A percentile compares a stretch with the other conserved stretches of the same genome.
These are phyloP conservation scores for Bryoerythrophyllum caledonicum DNA, from an alignment of 225 moss, liverwort and hornwort species.

Conservation along the genomic window DNA sequence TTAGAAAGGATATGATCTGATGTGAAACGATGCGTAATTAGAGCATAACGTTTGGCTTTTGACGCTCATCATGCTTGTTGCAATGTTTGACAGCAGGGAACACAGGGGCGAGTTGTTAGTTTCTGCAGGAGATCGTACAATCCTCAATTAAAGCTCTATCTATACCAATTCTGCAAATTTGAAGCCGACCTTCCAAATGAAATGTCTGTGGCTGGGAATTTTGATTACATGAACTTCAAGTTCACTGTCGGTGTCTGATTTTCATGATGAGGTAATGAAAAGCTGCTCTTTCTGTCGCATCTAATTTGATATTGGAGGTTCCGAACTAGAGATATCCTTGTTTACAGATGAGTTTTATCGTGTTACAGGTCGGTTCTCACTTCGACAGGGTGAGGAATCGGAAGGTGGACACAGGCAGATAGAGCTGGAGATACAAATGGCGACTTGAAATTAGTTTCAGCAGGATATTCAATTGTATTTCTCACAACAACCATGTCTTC, in stretches of 20 bases:
- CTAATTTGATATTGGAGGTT: not conserved
- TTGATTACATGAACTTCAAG: not conserved
- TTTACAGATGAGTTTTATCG: slow-evolving; percentile 7
- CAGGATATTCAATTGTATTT: not conserved
- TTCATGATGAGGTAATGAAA: not conserved
- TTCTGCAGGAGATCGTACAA: slow-evolving; percentile 40
- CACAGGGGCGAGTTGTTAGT: slow-evolving; percentile 56
- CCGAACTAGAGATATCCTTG: not conserved
- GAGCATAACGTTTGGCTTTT: not conserved
- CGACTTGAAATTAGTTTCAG: too few species aligned
- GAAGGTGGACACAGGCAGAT: slow-evolving; percentile 5
- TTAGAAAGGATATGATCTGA: not conserved
- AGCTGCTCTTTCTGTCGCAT: slow-evolving; percentile 1
- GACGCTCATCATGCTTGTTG: slow-evolving; percentile 12
- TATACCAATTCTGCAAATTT: slow-evolving; percentile 17
- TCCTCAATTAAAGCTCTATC: slow-evolving; percentile 24
- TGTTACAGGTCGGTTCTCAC: slow-evolving; percentile 6
- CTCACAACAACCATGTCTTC: not conserved
- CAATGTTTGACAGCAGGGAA: slow-evolving; percentile 40
- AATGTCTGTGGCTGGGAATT: not conserved
- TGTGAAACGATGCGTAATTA: not conserved
- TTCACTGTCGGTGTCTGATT: slow-evolving; percentile 4
- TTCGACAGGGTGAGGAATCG: not conserved
- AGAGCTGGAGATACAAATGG: not conserved
- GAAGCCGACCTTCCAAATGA: not conserved